Percentiles rank a stretch among this genome's conserved stretches.
phyloP scores from a whole-genome alignment of 2,329 filamentous ascomycete genomes.

The Plectosphaerella plurivora region DNA sequence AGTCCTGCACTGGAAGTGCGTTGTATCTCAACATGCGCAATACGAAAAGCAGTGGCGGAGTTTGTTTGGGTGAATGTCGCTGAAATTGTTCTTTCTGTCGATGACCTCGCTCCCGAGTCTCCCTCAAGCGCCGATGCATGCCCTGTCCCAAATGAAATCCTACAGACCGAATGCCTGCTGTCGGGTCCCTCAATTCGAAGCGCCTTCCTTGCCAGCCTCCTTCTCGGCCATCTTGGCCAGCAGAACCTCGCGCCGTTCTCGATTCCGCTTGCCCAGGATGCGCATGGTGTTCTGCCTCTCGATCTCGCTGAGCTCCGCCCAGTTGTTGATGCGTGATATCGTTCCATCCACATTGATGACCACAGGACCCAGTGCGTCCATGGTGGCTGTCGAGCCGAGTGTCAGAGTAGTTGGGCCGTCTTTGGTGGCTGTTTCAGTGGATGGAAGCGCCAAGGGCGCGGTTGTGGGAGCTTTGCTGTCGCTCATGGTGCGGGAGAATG shows the following conservation, averaged over 20 bases:
- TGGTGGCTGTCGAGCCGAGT: conserved; percentile 38
- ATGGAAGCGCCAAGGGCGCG: background rate
- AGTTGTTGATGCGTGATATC: conserved; percentile 67
- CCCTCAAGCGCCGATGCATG: no score
- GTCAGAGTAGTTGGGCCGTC: conserved; percentile 14
- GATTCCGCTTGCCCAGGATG: conserved; percentile 65
- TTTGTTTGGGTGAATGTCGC: no score
- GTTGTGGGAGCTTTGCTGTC: background rate
- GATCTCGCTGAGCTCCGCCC: conserved; percentile 64
- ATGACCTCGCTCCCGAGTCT: no score
- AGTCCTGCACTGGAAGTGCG: no score
- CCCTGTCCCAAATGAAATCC: no score
- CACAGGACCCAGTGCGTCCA: conserved; percentile 68
- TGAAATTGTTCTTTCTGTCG: no score
- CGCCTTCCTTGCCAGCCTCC: no score
- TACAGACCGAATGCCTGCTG: no score
- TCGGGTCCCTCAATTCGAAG: no score
- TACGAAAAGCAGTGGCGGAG: no score
- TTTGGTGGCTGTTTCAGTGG: background rate
- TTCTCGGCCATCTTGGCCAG: background rate
- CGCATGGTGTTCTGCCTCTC: conserved; percentile 65
- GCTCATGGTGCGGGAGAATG: background rate
- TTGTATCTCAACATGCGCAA: no score
- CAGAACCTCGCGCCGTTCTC: conserved; percentile 53
- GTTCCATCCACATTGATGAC: conserved; percentile 72